These are phyloP conservation scores for Gossypium aridum DNA, from an alignment of 441 rosid species.

Conservation along the genomic window DNA sequence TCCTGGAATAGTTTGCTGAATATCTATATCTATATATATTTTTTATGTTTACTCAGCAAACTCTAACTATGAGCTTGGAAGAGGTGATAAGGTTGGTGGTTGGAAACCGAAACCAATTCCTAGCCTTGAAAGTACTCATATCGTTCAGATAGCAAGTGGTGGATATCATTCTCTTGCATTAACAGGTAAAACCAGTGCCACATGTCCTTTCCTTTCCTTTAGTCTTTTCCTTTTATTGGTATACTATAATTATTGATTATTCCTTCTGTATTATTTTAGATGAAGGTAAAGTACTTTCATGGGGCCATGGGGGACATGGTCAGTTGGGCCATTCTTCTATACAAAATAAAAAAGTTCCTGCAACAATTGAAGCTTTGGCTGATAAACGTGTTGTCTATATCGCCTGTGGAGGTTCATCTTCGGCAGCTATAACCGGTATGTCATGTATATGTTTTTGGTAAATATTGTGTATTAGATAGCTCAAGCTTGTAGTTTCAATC, in stretches of 20 bases:
- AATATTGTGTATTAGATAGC: not conserved
- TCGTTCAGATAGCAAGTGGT: slow-evolving; percentile 73
- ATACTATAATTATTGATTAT: not conserved
- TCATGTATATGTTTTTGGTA: not conserved
- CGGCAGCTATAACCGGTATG: slow-evolving; percentile 78
- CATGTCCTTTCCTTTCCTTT: not conserved
- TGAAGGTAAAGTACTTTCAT: slow-evolving; percentile 77
- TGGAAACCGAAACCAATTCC: slow-evolving; percentile 81
- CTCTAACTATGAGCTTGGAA: slow-evolving; percentile 91
- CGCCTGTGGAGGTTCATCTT: slow-evolving; percentile 82
- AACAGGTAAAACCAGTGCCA: slow-evolving; percentile 43
- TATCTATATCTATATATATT: not conserved
- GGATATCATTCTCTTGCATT: slow-evolving; percentile 94
- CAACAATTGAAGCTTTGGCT: slow-evolving; percentile 52
- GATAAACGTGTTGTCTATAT: slow-evolving; percentile 49
- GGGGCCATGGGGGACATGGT: slow-evolving; percentile 96
- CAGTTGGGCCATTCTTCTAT: slow-evolving; percentile 71
- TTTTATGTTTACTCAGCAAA: slow-evolving; percentile 44
- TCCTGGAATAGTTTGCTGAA: not conserved
- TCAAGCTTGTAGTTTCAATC: not conserved
- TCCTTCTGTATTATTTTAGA: slow-evolving; percentile 34
- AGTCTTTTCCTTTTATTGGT: not conserved
- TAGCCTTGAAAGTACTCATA: slow-evolving; percentile 41
- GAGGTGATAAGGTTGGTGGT: slow-evolving; percentile 71
- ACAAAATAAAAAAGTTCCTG: slow-evolving; percentile 48